Evolutionary conservation across 129 eudicot genomes (phyloP), one percentile per base, ranked within the genome.

Genomic region (Oenanthe sinensis): DNA sequence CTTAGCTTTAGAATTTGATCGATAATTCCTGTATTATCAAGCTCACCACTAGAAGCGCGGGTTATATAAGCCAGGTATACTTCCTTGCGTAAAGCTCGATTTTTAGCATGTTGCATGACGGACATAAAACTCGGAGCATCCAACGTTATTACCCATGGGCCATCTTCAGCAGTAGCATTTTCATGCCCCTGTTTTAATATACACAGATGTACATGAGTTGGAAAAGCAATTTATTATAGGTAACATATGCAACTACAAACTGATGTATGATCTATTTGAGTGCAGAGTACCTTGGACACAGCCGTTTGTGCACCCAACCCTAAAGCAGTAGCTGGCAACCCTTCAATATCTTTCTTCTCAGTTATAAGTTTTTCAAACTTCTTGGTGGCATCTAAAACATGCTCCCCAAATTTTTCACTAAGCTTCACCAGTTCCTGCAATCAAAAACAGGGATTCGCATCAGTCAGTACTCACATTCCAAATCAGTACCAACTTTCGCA

Each of bases 261-360:
- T 60, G 46, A 74, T 39, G 74, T 49, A 33, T 7, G 71, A 13
- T 26, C 55, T 67, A 19, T 20, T 26, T 39, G 47, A 49, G 46
- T 43, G 42, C 13, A 71, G 50, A 49, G 71, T 84, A 94, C 98
- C 96, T 95, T 95, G 72, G 99, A 88, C 45, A 83, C 81, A 72
- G 99, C 99, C 68, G 96, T 95, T 87, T 95, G 99, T 71, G 99
- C 95, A 60, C 90, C 99, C 84, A 92, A 81, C 9, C 96, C 97
- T 77, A 92, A 91, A 88, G 97, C 88, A 39, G 96, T 87, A 67
- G 89, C 87, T 22, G 99, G 99, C 87, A 95, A 86, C 78, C 99
- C 99, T 83, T 91, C 97, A 62, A 92, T 82, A 10, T 95, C 95
- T 71, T 92, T 86, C 83, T 88, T 92, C 77, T 92, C 94, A 48